These are phyloP conservation scores for Apiospora marii DNA, from an alignment of 2,329 filamentous ascomycete species.

Conservation along the genomic window DNA sequence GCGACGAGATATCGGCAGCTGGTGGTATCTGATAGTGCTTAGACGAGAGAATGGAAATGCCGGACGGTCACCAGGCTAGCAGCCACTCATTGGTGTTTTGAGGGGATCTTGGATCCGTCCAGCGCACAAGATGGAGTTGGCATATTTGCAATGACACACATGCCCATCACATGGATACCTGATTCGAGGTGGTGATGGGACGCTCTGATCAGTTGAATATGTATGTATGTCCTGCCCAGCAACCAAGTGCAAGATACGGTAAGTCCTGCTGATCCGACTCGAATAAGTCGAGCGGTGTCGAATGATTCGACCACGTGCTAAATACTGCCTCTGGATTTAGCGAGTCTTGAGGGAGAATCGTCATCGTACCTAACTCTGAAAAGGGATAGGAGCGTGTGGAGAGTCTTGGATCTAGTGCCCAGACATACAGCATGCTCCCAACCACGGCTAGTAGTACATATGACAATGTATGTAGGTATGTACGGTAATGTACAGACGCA, in stretches of 20 bases:
- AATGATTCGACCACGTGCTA: conserved; percentile 12
- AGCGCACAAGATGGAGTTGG: not conserved
- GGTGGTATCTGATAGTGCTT: not conserved
- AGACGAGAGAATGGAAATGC: not conserved
- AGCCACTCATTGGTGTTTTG: not conserved
- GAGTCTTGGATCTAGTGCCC: not conserved
- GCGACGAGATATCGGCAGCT: not conserved
- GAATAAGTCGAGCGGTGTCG: not conserved
- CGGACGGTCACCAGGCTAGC: not conserved
- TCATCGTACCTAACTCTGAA: not conserved
- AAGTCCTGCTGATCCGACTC: not conserved
- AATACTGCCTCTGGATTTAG: not conserved
- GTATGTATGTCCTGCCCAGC: not conserved
- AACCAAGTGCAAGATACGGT: not conserved
- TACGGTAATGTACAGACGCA: not conserved
- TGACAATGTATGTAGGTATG: not conserved
- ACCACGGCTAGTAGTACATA: not conserved
- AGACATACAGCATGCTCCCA: not conserved
- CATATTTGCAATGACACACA: not conserved
- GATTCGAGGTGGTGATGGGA: not conserved
- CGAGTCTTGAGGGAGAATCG: not conserved
- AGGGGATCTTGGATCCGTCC: not conserved
- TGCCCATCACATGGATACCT: not conserved
- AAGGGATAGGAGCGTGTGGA: not conserved
- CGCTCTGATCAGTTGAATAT: not conserved